Base-by-base conservation (phyloP, 306 rosid species). In the Dalbergia cochinchinensis region DNA sequence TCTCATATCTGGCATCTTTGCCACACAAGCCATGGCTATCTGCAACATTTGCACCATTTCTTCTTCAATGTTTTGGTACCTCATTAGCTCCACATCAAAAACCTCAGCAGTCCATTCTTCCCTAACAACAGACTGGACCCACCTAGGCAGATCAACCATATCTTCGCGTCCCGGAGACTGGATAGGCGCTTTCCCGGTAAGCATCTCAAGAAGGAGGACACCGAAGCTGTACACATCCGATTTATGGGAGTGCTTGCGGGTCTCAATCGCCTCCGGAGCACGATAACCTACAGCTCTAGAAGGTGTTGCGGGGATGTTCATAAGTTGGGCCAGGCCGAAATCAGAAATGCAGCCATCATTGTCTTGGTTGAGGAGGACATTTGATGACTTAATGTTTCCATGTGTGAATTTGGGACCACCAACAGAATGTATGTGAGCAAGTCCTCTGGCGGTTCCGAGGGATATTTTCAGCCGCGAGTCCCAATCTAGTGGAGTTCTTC, bases 61-160 rank as follows among this genome's bases (percentile, higher is more conserved):
- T 82, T 94, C 98, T 78, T 94, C 98, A 6, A 92, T 92, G 83
- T 94, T 92, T 85, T 87, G 94, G 90, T 87, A 92, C 81, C 91
- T 86, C 98, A 94, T 94, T 69, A 94, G 89, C 83, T 94, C 98
- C 15, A 92, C 94, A 15, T 94, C 98, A 8, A 94, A 94, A 54
- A 94, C 98, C 90, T 94, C 98, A 0, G 98, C 98, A 3, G 98
- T 94, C 98, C 98, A 94, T 86, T 94, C 98, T 85, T 94, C 98
- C 87, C 98, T 90, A 62, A 94, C 97, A 4, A 94, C 98, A 1
- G 98, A 94, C 73, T 94, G 98, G 57, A 94, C 98, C 98, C 98
- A 94, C 77, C 98, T 87, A 7, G 98, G 98, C 73, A 94, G 98
- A 87, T 94, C 98, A 76, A 86, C 98, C 91, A 88, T 88, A n/a